phyloP scores from a whole-genome alignment of 352 stramenopile species.

The Globisporangium sylvaticum region DNA sequence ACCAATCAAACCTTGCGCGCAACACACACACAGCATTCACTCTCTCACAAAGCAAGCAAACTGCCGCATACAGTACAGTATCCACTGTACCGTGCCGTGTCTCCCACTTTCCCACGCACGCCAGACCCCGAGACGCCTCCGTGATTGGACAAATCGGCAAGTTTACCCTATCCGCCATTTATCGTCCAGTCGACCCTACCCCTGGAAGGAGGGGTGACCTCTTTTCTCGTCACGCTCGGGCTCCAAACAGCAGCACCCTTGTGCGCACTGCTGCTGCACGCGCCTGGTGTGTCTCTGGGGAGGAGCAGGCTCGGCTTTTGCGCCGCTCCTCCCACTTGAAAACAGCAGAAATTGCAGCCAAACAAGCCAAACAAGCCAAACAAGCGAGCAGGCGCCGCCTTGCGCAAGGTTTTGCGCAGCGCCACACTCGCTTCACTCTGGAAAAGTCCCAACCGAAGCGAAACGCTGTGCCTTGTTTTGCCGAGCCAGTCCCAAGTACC shows the following conservation, averaged over 20 bases:
- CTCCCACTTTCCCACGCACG: constrained; percentile 6
- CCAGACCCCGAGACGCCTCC: not conserved
- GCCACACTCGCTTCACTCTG: constrained; percentile 10
- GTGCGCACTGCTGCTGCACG: not conserved
- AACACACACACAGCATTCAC: not conserved
- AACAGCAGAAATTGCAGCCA: constrained; percentile 3
- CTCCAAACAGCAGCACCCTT: not conserved
- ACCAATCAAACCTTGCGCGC: not conserved
- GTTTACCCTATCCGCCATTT: not conserved
- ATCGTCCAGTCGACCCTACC: not conserved
- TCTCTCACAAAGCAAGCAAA: not conserved
- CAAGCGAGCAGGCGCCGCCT: not conserved
- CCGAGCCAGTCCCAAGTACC: not conserved
- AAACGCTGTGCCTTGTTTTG: constrained; percentile 4
- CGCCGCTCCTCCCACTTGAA: not conserved
- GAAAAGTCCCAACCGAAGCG: constrained; percentile 12
- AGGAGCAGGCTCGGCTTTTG: not conserved
- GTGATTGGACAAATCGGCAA: not conserved
- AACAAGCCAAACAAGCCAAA: not conserved
- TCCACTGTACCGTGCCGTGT: not conserved
- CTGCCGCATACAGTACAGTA: constrained; percentile 6
- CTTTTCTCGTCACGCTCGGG: not conserved
- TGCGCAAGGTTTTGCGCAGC: not conserved
- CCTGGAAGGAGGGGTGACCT: not conserved
- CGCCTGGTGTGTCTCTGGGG: constrained; percentile 12